These are phyloP conservation scores for Ustilago lituana DNA, from an alignment of 1,284 basidiomycete species.

Conservation along the genomic window DNA sequence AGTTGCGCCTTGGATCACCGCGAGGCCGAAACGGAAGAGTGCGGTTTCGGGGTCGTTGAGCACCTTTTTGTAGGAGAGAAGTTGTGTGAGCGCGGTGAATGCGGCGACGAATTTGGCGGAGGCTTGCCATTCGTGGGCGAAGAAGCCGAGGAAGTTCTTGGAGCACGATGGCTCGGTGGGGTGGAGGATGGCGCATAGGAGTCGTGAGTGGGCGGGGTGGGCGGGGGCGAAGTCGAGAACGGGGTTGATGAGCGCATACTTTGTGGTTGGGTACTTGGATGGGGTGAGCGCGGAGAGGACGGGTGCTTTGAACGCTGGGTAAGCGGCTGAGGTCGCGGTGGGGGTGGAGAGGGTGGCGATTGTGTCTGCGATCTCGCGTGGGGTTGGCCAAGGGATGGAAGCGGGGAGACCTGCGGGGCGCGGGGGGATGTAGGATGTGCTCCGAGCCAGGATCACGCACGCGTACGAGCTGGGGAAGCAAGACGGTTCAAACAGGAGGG, in stretches of 20 bases:
- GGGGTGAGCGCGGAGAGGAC: constrained; percentile 55
- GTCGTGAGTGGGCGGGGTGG: constrained; percentile 51
- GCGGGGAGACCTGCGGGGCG: constrained; percentile 50
- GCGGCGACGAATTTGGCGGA: constrained; percentile 52
- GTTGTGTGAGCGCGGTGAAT: constrained; percentile 39
- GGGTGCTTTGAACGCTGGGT: constrained; percentile 58
- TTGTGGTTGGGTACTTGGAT: constrained; percentile 44
- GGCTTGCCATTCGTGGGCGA: constrained; percentile 50
- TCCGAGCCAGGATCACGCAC: constrained; percentile 48
- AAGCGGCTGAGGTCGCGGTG: constrained; percentile 34
- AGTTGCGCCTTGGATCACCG: constrained; percentile 59
- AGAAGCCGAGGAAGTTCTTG: constrained; percentile 49
- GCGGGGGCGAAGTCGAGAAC: constrained; percentile 59
- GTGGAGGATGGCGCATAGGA: constrained; percentile 59
- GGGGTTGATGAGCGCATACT: constrained; percentile 53
- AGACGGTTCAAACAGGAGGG: constrained; percentile 55
- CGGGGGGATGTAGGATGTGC: constrained; percentile 54
- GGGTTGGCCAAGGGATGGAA: constrained; percentile 52
- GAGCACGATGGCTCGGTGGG: constrained; percentile 55
- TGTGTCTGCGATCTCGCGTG: constrained; percentile 48
- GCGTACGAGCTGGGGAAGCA: constrained; percentile 53
- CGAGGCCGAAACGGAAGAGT: constrained; percentile 50
- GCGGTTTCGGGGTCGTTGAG: constrained; percentile 58
- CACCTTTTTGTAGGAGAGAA: constrained; percentile 34
- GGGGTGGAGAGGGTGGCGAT: constrained; percentile 55